These are phyloP conservation scores for Fusarium sp. DNA, from an alignment of 2,329 filamentous ascomycete species.

Conservation along the genomic window DNA sequence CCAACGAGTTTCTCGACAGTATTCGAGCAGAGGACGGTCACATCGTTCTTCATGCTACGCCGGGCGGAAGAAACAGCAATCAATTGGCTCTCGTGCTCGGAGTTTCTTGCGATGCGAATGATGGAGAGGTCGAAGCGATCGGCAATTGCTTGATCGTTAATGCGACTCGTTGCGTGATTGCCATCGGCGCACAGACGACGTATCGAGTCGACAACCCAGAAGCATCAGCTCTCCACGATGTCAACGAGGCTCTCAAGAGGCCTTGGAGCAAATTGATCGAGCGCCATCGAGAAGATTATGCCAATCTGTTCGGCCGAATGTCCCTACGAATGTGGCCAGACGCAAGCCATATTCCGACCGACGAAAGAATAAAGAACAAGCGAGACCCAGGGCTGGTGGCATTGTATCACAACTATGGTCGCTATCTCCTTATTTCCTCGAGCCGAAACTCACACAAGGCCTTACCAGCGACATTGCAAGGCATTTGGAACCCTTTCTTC, in stretches of 20 bases:
- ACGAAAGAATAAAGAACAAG: constrained; percentile 21
- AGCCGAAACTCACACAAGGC: constrained; percentile 37
- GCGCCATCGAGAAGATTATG: constrained; percentile 37
- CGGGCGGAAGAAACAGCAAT: constrained; percentile 38
- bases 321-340: constrained; percentile 37
- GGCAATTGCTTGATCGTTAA: constrained; percentile 34
- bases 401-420: constrained; percentile 48
- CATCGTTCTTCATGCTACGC: constrained; percentile 36
- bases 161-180: constrained; percentile 21
- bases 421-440: constrained; percentile 47
- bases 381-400: constrained; percentile 45
- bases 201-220: constrained; percentile 37
- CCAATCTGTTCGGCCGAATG: constrained; percentile 23
- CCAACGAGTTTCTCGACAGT: constrained; percentile 43
- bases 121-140: constrained; percentile 18
- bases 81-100: constrained; percentile 29
- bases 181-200: constrained; percentile 39
- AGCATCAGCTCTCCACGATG: constrained; percentile 33
- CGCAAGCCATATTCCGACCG: constrained; percentile 36
- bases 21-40: constrained; percentile 29
- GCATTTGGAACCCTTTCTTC: constrained; percentile 50
- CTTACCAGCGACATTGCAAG: constrained; percentile 51
- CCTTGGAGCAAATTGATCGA: constrained; percentile 25
- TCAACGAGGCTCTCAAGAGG: constrained; percentile 35
- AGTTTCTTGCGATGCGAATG: not conserved